Evolutionary conservation across 192 early-diverging fungal species (phyloP), one percentile per base, ranked within the genome.

Genomic region (Umbelopsis ramanniana): DNA sequence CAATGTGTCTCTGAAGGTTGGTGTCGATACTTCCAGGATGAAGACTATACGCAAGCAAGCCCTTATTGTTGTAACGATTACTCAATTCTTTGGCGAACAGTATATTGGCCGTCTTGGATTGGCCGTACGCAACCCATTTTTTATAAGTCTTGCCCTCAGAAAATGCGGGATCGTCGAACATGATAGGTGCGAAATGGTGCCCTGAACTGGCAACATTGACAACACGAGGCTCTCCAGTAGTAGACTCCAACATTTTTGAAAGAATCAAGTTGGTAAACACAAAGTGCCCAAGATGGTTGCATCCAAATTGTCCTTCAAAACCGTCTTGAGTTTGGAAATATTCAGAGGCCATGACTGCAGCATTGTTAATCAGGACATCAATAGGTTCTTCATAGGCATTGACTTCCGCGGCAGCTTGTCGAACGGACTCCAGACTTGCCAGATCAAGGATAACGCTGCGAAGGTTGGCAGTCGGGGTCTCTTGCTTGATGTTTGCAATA

Each of bases 341-440:
- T 2, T 15, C n/a, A 17, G 55, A 37, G 3, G 40, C 45, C 37
- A 69, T 66, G 9, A 76, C 78, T 40, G 53, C 79, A 1, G 79
- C 79, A 40, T 80, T 80, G 53, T 80, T 80, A 46, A 80, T 66
- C 24, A 80, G 71, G 8, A 80, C 6, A 67, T 80, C 45, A 10
- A 72, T 22, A n/a, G 33, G 26, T 14, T 57, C 35, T 3, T 45
- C 55, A 26, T 52, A 57, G 4, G 6, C 38, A 8, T 72, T 72
- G 9, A 72, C 50, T 29, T 72, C 53, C 14, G 23, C 52, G n/a
- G 71, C 54, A 55, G 45, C 52, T 10, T 38, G 15, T 19, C 45
- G 17, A 26, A 72, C 54, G 40, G 52, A 57, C 17, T 17, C 53
- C 17, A 72, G 54, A 45, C 40, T 60, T 35, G 35, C 52, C 29